Base-by-base conservation (phyloP, 2,329 filamentous ascomycete genomes). In the Lachnellula cervina region DNA sequence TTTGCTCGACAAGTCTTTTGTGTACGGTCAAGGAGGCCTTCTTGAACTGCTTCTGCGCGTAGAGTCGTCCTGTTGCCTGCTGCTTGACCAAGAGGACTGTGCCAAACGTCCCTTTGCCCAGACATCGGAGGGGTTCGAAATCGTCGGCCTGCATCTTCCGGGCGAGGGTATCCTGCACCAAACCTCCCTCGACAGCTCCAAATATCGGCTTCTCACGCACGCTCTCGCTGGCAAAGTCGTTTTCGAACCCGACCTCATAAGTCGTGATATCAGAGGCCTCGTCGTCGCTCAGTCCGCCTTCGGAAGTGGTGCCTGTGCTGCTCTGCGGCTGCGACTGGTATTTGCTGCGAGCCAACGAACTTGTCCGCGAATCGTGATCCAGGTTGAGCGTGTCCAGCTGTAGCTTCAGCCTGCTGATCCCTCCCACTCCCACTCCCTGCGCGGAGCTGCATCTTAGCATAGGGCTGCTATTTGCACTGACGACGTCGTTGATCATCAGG, bases 1-100 rank as follows among this genome's bases (percentile, higher is more conserved):
- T 97, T 76, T 97, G 94, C 74, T 97, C 92, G 50, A 99, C 84
- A 34, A 97, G 82, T 71, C 92, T 91, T 79, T 96, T 97, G 74
- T 97, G 92, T 40, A 99, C 90, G 0, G 92, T 90, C 51, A 99
- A 77, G 8, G 91, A 96, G 0, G 95, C 94, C 75, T 99, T 99
- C 72, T 93, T 94, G 75, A 99, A 94, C 73, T 97, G 93, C 77
- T 99, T 99, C 76, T 99, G 95, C 0, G 94, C 95, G 68, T 92
- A 99, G 5, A 99, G 81, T 44, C 89, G 86, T 43, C 94, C 94
- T 2, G 92, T 97, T 32, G 83, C 76, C 50, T 84, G 84, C 74
- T 99, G 93, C 74, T 92, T 94, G 59, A 99, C 95, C 28, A 99
- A 80, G 46, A 96, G 77, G 11, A 99, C 95, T 0, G 93, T 99